These are phyloP conservation scores for Mycothermus thermophilus DNA, from an alignment of 495 filamentous ascomycete species.

Conservation along the genomic window DNA sequence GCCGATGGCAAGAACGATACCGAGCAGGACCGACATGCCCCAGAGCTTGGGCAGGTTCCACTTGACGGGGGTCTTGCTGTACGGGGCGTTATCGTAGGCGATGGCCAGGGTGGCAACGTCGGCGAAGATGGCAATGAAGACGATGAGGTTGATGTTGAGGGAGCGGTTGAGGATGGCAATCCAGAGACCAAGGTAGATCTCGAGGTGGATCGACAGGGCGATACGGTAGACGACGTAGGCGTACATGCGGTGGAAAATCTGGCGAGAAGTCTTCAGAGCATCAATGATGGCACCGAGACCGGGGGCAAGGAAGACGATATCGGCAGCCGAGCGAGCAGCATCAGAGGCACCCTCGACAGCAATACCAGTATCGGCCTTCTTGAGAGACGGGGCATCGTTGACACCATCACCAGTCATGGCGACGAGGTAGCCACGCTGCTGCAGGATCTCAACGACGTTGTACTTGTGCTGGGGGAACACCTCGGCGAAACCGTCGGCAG, in stretches of 20 bases:
- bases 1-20: slow-evolving; percentile 63
- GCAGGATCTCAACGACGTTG: slow-evolving; percentile 91
- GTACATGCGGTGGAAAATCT: slow-evolving; percentile 97
- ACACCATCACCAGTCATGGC: slow-evolving; percentile 98
- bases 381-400: slow-evolving; percentile 90
- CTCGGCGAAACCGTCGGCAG: slow-evolving; percentile 88
- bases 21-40: slow-evolving; percentile 78
- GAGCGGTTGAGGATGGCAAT: slow-evolving; percentile 74
- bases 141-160: slow-evolving; percentile 72
- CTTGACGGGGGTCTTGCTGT: slow-evolving; percentile 74
- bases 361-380: slow-evolving; percentile 91
- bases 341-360: slow-evolving; percentile 89
- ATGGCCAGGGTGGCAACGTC: slow-evolving; percentile 88
- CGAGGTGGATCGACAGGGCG: slow-evolving; percentile 77
- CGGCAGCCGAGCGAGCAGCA: slow-evolving; percentile 81
- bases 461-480: slow-evolving; percentile 98
- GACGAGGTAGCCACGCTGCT: slow-evolving; percentile 90
- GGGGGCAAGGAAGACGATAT: slow-evolving; percentile 86
- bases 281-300: slow-evolving; percentile 89
- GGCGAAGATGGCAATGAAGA: slow-evolving; percentile 90
- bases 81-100: slow-evolving; percentile 86
- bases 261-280: slow-evolving; percentile 83
- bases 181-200: slow-evolving; percentile 82
- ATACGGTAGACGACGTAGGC: slow-evolving; percentile 95
- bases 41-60: slow-evolving; percentile 90